Evolutionary conservation across 2,329 filamentous ascomycete genomes (phyloP), one percentile per base, ranked within the genome.

Genomic region (Cordyceps militaris): DNA sequence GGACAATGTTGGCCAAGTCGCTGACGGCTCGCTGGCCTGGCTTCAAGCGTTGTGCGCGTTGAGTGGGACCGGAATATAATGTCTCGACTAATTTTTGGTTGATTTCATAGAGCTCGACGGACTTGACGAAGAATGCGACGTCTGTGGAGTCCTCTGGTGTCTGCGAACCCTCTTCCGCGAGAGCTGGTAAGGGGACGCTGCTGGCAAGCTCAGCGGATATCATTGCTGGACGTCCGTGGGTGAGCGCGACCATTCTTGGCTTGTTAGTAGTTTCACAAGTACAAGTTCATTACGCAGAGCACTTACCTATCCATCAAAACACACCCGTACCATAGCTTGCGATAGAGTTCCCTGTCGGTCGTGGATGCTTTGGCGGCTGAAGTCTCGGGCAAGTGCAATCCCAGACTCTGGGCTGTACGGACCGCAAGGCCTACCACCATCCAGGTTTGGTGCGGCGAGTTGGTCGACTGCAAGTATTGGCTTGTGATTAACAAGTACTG

Each of bases 401-500:
- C 77, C 3, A 79, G 57, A 0, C 75, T 74, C 51, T 79, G 75
- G 0, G 77, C 77, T 16, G 73, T 77, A 1, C 76, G 69, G 16
- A 79, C 71, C 0, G 76, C 76, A 4, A 74, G 66, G 0, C 76
- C 76, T 0, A 76, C 73, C 4, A 76, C 71, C 65, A 79, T 77
- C 77, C 77, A 80, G 1, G 75, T 78, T 58, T 77, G 73, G 58
- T 79, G 74, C 0, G 74, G 72, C 6, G 72, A 72, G 13, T 76
- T 72, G 0, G 77, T 79, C 47, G 77, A 76, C 44, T 79, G 77
- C 0, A 79, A 64, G 58, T 79, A 79, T 46, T 78, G 76, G 11
- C 73, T 74, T 59, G 76, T 76, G 5, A 79, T 65, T 0, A 80
- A 63, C 1, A 79, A 64, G 46, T 73, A 78, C 61, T 79, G 77